Evolutionary conservation across 768 basidiomycete genomes (phyloP).

Genomic region (Psilocybe azurescens): DNA sequence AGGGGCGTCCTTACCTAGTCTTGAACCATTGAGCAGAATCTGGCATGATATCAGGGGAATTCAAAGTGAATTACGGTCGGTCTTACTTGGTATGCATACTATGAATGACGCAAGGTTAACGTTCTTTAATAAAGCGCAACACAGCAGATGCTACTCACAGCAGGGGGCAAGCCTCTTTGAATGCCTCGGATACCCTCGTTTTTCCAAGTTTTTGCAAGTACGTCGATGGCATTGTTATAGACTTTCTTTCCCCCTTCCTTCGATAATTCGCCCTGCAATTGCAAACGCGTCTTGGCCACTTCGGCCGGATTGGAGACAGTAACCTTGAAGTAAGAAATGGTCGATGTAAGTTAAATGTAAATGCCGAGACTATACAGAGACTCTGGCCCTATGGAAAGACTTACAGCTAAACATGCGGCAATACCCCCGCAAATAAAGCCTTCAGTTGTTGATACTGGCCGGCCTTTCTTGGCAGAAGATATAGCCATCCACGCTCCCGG

Average conservation of each 20-base stretch:
- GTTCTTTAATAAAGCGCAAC: not conserved
- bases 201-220: constrained; percentile 83
- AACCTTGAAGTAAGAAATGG: constrained; percentile 49
- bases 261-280: constrained; percentile 94
- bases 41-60: constrained; percentile 34
- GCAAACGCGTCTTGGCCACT: constrained; percentile 93
- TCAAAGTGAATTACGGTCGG: not conserved
- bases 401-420: constrained; percentile 90
- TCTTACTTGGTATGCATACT: constrained; percentile 93
- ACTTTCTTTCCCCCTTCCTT: constrained; percentile 75
- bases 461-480: constrained; percentile 20
- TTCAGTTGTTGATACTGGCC: constrained; percentile 68
- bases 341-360: constrained; percentile 11
- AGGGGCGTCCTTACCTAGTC: constrained; percentile 62
- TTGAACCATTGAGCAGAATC: constrained; percentile 92
- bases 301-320: constrained; percentile 82
- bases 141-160: constrained; percentile 56
- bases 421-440: constrained; percentile 89
- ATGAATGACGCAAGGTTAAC: constrained; percentile 6
- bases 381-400: constrained; percentile 29
- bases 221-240: constrained; percentile 89
- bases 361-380: constrained; percentile 3
- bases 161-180: constrained; percentile 90
- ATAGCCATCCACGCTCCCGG: constrained; percentile 19
- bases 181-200: constrained; percentile 92